Percentiles rank a stretch among this genome's conserved stretches.
phyloP scores from a whole-genome alignment of 495 filamentous ascomycete species.

The Penicillium arizonense region DNA sequence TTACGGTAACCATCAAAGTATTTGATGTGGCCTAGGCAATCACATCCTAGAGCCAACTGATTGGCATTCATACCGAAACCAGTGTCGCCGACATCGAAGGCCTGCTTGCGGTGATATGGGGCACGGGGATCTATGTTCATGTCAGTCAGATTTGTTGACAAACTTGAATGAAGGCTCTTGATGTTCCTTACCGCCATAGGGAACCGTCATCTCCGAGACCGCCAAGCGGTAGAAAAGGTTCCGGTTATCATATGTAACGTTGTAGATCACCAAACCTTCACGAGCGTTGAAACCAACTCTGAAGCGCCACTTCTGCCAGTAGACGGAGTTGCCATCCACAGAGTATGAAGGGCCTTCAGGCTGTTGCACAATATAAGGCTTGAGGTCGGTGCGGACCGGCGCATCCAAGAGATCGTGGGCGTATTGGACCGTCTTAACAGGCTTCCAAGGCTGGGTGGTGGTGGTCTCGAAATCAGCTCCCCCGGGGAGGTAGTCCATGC shows the following conservation, averaged over 20 bases:
- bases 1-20: conserved; percentile 60
- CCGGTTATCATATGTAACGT: conserved; percentile 66
- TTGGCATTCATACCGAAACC: conserved; percentile 67
- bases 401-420: conserved; percentile 39
- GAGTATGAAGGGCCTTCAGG: conserved; percentile 74
- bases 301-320: conserved; percentile 71
- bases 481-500: conserved; percentile 50
- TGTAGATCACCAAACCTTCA: conserved; percentile 62
- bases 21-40: conserved; percentile 66
- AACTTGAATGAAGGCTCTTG: not conserved
- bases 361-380: conserved; percentile 73
- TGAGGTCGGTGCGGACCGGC: conserved; percentile 56
- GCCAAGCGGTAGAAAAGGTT: conserved; percentile 68
- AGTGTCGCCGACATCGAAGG: conserved; percentile 68
- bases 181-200: conserved; percentile 39
- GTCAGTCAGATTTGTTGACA: not conserved
- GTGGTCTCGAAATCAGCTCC: conserved; percentile 27
- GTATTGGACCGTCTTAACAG: conserved; percentile 55
- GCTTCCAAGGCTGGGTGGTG: conserved; percentile 41
- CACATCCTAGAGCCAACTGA: conserved; percentile 64
- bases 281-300: conserved; percentile 63
- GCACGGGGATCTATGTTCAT: conserved; percentile 58
- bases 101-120: conserved; percentile 66
- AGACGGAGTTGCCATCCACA: conserved; percentile 46
- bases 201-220: conserved; percentile 74